Base-by-base conservation (phyloP, 2,329 filamentous ascomycete species). In the Botrytis fragariae region DNA sequence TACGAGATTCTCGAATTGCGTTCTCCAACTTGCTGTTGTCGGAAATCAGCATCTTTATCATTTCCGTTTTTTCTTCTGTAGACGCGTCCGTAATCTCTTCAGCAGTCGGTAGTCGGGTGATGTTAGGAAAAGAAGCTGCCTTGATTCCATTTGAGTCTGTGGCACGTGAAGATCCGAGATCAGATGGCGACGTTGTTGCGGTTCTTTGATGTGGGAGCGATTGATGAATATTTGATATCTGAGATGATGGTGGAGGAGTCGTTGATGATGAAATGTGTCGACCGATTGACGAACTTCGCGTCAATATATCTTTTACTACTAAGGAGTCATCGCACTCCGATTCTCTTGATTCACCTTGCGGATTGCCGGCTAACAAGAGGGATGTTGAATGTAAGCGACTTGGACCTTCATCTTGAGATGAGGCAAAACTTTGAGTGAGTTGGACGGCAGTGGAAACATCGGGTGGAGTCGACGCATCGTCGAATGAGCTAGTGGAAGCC, bases 1-100 rank as follows among this genome's bases (percentile, higher is more conserved):
- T 95, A 79, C 96, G 93, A 72, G 89, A 87, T 77, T 92, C 90
- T 75, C 87, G 85, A n/a, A 90, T 81, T 44, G 73, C 71, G 45
- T 75, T 74, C n/a, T 79, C 77, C 67, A 91, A 83, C 77, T 85
- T 87, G 63, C 86, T 84, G 74, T 90, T 87, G 76, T 91, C 87
- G 35, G 84, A 85, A 60, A 90, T 82, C 75, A 85, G 86, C 4
- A 82, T 82, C 74, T 88, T 84, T 67, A 91, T 81, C 86, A 90
- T 87, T 72, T 81, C 82, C 22, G 87, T 86, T 45, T 91, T 84
- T 77, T 90, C 86, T 14, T 89, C 87, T 4, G 84, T 78, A 1
- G 87, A 83, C 0, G 87, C 88, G 63, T 86, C 84, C 37, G 84
- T 82, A 35, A 91, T 83, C 79, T 88, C 85, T 6, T 86, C 81